Evolutionary conservation across 2,329 filamentous ascomycete genomes (phyloP), one percentile per base, ranked within the genome.

Genomic region (Zymoseptoria tritici): DNA sequence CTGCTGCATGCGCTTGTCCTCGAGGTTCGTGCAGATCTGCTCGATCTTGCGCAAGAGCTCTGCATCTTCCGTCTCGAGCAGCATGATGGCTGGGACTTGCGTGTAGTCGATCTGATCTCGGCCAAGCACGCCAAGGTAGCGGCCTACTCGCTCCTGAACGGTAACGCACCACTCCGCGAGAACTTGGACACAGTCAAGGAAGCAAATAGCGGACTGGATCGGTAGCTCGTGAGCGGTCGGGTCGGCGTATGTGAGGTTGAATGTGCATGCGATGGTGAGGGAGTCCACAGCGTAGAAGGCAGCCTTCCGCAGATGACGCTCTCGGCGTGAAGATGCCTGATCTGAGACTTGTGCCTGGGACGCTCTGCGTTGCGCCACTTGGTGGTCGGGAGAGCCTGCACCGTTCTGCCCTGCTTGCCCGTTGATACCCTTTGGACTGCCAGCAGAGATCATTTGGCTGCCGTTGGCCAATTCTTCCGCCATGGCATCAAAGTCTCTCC

Each of bases 251-350:
- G 90, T 91, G 26, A 93, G 85, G 0, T 91, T 91, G 11, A 94
- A 82, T 71, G 89, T 92, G 72, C 95, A 89, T 1, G 91, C 88
- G 85, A 94, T 94, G 26, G 86, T 85, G 8, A 99, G 83, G 0
- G 92, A 96, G 73, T 97, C 91, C 1, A 91, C 91, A 1, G 94
- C 94, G 70, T 96, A 96, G 71, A 91, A 95, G 0, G 93, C 94
- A n/a, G 94, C 94, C 73, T 93, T 95, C 51, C 93, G 87, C 20
- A 97, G 80, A 69, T 96, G 90, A 65, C 87, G 88, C 75, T 99
- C 93, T 2, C 91, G 87, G 60, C 88, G 87, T 0, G 88, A 86
- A 9, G 82, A 85, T 8, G 65, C 57, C 46, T 66, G 67, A 9
- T 68, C 66, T 5, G 60, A 52, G 11, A 52, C 42, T 24, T 57